phyloP scores from a whole-genome alignment of 2,329 filamentous ascomycete species.

The Paecilomyces sp. region DNA sequence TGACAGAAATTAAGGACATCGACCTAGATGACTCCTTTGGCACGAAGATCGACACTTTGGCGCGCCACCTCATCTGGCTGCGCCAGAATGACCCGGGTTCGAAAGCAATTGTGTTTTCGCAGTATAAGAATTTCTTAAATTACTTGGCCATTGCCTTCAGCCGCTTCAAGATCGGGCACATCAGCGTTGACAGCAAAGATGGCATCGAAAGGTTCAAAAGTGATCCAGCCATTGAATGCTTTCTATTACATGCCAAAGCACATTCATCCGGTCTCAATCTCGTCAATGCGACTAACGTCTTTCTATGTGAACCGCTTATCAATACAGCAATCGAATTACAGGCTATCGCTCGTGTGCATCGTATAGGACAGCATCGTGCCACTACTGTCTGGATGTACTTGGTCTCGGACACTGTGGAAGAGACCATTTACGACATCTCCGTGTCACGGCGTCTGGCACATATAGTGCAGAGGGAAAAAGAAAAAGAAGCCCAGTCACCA shows the following conservation, averaged over 20 bases:
- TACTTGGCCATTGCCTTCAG: conserved; percentile 65
- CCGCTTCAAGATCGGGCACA: conserved; percentile 65
- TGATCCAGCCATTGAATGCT: conserved; percentile 68
- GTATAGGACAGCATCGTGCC: conserved; percentile 80
- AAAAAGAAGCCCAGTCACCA: conserved; percentile 18
- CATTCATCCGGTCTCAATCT: conserved; percentile 86
- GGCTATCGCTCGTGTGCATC: conserved; percentile 87
- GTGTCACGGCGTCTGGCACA: conserved; percentile 72
- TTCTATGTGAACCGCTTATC: conserved; percentile 87
- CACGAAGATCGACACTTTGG: conserved; percentile 80
- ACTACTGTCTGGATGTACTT: conserved; percentile 97
- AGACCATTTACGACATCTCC: conserved; percentile 83
- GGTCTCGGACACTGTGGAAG: conserved; percentile 83
- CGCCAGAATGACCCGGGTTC: conserved; percentile 75
- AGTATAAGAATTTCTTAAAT: conserved; percentile 74
- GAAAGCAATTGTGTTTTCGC: conserved; percentile 91
- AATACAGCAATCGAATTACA: conserved; percentile 93
- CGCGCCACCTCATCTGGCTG: conserved; percentile 78
- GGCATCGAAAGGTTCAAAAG: conserved; percentile 72
- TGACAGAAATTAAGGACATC: conserved; percentile 75
- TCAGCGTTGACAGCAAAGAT: conserved; percentile 59
- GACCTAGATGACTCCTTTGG: conserved; percentile 70
- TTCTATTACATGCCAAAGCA: conserved; percentile 81
- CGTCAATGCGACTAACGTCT: conserved; percentile 87
- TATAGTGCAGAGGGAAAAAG: conserved; percentile 48